phyloP scores from a whole-genome alignment of 1,284 basidiomycete species.

The Ceratobasidium sp. region DNA sequence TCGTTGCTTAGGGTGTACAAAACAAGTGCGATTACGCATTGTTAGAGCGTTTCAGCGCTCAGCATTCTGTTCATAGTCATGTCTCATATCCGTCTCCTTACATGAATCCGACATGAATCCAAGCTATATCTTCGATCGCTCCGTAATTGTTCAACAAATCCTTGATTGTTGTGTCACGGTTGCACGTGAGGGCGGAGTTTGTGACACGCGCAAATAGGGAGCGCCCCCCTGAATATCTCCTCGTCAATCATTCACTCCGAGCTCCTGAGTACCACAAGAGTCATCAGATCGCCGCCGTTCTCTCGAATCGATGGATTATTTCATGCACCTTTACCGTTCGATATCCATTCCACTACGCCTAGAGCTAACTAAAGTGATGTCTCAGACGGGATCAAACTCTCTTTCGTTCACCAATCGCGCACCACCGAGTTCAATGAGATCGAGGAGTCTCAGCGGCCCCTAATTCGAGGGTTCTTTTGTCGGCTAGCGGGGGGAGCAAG shows the following conservation, averaged over 20 bases:
- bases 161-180: not conserved
- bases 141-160: slow-evolving; percentile 10
- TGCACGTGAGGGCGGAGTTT: slow-evolving; percentile 38
- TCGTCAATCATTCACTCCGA: slow-evolving; percentile 1
- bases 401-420: not conserved
- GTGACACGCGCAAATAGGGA: slow-evolving; percentile 30
- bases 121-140: slow-evolving; percentile 9
- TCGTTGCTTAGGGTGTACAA: not conserved
- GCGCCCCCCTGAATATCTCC: slow-evolving; percentile 23
- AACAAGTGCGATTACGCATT: not conserved
- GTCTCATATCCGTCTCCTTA: slow-evolving; percentile 5
- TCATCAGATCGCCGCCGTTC: too few species aligned
- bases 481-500: not conserved
- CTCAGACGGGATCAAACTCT: slow-evolving; percentile 28
- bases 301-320: too few species aligned
- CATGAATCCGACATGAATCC: not conserved
- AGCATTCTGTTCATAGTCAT: not conserved
- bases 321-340: not conserved
- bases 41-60: not conserved
- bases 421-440: not conserved
- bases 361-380: slow-evolving; percentile 17
- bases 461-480: slow-evolving; percentile 40
- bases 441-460: slow-evolving; percentile 24
- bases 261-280: too few species aligned
- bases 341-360: not conserved